Evolutionary conservation across 306 rosid species (phyloP).

Genomic region (Carpinus viminea): DNA sequence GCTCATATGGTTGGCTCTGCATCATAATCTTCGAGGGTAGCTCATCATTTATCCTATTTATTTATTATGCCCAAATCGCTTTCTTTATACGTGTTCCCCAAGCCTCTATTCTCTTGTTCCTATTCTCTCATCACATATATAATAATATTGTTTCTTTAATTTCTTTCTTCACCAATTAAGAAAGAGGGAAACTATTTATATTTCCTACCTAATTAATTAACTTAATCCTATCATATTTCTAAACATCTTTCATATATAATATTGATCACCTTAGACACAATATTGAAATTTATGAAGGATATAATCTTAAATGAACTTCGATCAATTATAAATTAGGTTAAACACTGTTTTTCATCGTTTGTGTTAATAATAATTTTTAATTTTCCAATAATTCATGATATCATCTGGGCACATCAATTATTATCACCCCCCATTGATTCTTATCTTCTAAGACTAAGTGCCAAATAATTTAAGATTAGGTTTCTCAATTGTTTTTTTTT

Average conservation of each 20-base stretch:
- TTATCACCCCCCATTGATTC: not conserved
- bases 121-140: conserved; percentile 15
- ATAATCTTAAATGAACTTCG: too few relatives aligned
- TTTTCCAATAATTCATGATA: too few relatives aligned
- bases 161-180: conserved; percentile 43
- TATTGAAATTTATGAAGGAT: too few relatives aligned
- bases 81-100: conserved; percentile 44
- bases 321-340: too few relatives aligned
- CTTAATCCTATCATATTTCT: not conserved
- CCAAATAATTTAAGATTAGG: not conserved
- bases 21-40: conserved; percentile 46
- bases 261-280: too few relatives aligned
- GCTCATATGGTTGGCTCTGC: conserved; percentile 42
- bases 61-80: conserved; percentile 42
- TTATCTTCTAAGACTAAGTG: not conserved
- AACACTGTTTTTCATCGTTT: too few relatives aligned
- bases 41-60: conserved; percentile 28
- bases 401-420: not conserved
- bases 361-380: too few relatives aligned
- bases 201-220: conserved; percentile 1
- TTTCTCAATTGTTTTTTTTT: not conserved
- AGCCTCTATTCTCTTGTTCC: conserved; percentile 19
- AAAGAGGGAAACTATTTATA: conserved; percentile 26
- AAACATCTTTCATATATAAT: not conserved
- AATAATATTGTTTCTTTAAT: conserved; percentile 34